Percentiles rank a stretch among this genome's conserved stretches.
These are phyloP conservation scores for Apiospora kogelbergensis DNA, from an alignment of 2,329 filamentous ascomycete genomes.

Conservation along the genomic window DNA sequence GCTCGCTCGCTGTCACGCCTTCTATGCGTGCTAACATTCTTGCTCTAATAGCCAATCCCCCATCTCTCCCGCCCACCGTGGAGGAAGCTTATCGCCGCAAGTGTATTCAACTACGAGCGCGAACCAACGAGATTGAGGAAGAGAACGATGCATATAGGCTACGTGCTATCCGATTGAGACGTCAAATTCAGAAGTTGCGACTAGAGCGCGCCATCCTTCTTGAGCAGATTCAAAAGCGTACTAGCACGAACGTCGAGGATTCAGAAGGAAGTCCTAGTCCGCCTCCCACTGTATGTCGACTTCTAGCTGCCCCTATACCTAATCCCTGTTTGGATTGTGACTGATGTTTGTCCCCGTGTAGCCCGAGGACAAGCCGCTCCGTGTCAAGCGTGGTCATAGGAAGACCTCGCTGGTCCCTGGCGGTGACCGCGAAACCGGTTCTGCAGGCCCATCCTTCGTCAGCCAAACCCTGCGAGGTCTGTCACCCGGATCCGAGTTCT, in stretches of 20 bases:
- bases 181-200: slow-evolving; percentile 88
- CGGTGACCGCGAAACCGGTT: slow-evolving; percentile 38
- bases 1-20: slow-evolving; percentile 20
- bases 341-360: slow-evolving; percentile 35
- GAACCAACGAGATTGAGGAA: slow-evolving; percentile 87
- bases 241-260: slow-evolving; percentile 73
- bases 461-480: slow-evolving; percentile 46
- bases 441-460: slow-evolving; percentile 42
- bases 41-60: slow-evolving; percentile 48
- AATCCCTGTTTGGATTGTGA: background rate
- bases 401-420: slow-evolving; percentile 54
- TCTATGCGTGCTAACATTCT: slow-evolving; percentile 28
- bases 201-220: slow-evolving; percentile 77
- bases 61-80: slow-evolving; percentile 78
- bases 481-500: slow-evolving; percentile 54
- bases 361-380: slow-evolving; percentile 77
- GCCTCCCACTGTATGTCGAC: slow-evolving; percentile 67
- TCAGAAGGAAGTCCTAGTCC: slow-evolving; percentile 78
- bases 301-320: slow-evolving; percentile 13
- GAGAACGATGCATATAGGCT: slow-evolving; percentile 83
- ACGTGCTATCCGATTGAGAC: slow-evolving; percentile 75
- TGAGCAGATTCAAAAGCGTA: slow-evolving; percentile 72
- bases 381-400: slow-evolving; percentile 71
- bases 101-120: slow-evolving; percentile 90
- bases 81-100: slow-evolving; percentile 96